phyloP scores from a whole-genome alignment of 306 rosid genomes.

The Vigna trinervia region DNA sequence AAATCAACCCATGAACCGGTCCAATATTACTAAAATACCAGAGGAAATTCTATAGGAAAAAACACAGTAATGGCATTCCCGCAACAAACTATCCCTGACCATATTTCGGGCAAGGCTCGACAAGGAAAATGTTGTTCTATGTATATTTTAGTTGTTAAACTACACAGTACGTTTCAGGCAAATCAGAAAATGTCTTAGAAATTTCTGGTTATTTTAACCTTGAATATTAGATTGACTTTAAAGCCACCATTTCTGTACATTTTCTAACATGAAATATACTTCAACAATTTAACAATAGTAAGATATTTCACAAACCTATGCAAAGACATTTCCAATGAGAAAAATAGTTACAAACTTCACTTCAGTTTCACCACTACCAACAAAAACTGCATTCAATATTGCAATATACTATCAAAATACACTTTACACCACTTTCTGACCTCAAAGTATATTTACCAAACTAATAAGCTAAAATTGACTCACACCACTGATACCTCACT shows the following conservation, averaged over 20 bases:
- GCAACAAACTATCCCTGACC: not conserved
- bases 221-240: not conserved
- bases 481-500: not conserved
- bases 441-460: not conserved
- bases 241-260: not conserved
- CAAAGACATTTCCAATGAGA: not conserved
- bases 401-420: not conserved
- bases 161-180: not conserved
- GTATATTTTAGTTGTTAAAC: not conserved
- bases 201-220: not conserved
- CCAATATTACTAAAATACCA: not conserved
- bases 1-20: slow-evolving; percentile 17
- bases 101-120: not conserved
- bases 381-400: slow-evolving; percentile 2
- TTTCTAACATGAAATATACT: not conserved
- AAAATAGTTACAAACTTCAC: not conserved
- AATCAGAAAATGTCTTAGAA: not conserved
- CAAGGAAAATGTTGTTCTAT: not conserved
- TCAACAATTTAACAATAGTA: not conserved
- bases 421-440: not conserved
- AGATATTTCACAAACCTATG: not conserved
- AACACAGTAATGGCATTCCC: not conserved
- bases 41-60: slow-evolving; percentile 3
- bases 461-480: not conserved
- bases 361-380: not conserved